These are phyloP conservation scores for Serpula lacrymans DNA, from an alignment of 768 basidiomycete genomes.

Conservation along the genomic window DNA sequence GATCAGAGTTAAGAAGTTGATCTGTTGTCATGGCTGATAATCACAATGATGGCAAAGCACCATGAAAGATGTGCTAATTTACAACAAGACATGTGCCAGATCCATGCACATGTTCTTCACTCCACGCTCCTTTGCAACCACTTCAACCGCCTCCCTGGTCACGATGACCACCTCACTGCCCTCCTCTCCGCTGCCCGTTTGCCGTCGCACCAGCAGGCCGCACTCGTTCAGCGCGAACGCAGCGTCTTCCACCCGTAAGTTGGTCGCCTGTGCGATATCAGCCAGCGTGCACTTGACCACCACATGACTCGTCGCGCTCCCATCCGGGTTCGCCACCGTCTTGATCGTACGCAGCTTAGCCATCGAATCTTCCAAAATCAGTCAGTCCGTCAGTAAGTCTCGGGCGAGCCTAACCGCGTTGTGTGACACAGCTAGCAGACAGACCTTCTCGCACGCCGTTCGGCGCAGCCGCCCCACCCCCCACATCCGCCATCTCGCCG, in stretches of 20 bases:
- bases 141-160: constrained; percentile 64
- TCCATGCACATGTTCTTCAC: constrained; percentile 72
- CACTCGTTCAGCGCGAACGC: constrained; percentile 88
- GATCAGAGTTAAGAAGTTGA: no score
- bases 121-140: constrained; percentile 60
- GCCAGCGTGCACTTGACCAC: constrained; percentile 67
- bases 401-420: no score
- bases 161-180: constrained; percentile 53
- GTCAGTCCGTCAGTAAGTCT: no score
- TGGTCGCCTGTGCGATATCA: constrained; percentile 75
- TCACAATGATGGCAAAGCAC: no score
- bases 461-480: no score
- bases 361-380: no score
- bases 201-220: constrained; percentile 60
- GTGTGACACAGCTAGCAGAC: no score
- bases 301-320: constrained; percentile 68
- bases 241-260: constrained; percentile 80
- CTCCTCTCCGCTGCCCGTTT: constrained; percentile 22
- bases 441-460: no score
- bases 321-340: constrained; percentile 57
- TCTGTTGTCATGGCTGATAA: no score
- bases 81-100: constrained; percentile 52
- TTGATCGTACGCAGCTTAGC: constrained; percentile 59
- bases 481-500: constrained; percentile 54
- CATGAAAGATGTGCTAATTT: no score